Evolutionary conservation across 2,329 filamentous ascomycete species (phyloP).

Genomic region (Furcasterigmium furcatum): DNA sequence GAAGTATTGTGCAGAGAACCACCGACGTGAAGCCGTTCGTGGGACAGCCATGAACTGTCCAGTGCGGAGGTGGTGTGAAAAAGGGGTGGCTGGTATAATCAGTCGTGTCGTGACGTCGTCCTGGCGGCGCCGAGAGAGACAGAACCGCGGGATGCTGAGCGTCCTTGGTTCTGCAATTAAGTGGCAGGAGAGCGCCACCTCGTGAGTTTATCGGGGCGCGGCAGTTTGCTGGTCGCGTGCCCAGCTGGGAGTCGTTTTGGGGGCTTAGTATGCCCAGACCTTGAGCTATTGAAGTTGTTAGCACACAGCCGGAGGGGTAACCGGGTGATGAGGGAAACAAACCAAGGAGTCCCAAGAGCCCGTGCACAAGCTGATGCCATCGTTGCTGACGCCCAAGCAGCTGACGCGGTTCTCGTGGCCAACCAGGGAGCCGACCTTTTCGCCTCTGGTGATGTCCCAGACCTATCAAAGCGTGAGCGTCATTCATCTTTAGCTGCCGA

Average conservation of each 20-base stretch:
- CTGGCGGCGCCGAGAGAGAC: conserved; percentile 5
- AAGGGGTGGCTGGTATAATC: conserved; percentile 11
- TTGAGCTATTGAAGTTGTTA: conserved; percentile 61
- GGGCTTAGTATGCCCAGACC: conserved; percentile 75
- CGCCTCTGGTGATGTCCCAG: conserved; percentile 94
- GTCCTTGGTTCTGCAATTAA: conserved; percentile 12
- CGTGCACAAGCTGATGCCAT: conserved; percentile 98
- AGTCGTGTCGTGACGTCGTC: conserved; percentile 15
- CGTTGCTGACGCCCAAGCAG: conserved; percentile 97
- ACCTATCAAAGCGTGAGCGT: conserved; percentile 55
- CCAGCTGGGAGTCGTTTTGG: neutral
- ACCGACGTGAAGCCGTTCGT: neutral
- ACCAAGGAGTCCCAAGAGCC: conserved; percentile 99
- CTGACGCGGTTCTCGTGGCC: conserved; percentile 99
- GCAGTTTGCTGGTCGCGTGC: neutral
- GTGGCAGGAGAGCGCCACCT: conserved; percentile 11
- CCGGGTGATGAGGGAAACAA: conserved; percentile 38
- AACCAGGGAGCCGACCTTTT: conserved; percentile 94
- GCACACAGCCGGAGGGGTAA: conserved; percentile 46
- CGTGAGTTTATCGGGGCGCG: neutral
- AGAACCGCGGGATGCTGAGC: neutral
- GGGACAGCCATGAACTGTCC: neutral
- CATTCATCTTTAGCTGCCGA: conserved; percentile 4
- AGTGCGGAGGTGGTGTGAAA: conserved; percentile 8
- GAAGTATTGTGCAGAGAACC: conserved; percentile 11